Conservation (phyloP, 371 early-diverging fungal species). For the Mortierella sp. region DNA sequence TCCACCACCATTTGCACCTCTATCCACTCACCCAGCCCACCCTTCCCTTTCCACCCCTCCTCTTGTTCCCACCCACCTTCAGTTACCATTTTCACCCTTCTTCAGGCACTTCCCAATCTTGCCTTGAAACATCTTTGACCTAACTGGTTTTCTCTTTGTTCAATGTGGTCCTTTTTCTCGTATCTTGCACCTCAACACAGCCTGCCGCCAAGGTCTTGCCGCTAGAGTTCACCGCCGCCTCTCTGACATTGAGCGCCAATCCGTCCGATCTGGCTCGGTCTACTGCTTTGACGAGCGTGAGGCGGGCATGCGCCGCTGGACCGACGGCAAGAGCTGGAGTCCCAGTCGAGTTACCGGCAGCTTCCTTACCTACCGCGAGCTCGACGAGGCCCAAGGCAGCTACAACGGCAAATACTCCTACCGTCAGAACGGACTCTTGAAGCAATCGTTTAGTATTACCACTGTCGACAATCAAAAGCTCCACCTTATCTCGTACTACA, state of each 20-base stretch:
- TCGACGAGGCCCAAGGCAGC: constrained; percentile 69
- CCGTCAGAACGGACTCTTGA: constrained; percentile 78
- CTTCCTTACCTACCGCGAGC: constrained; percentile 85
- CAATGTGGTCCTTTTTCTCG: neutral
- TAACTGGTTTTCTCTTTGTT: neutral
- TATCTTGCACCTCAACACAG: constrained; percentile 41
- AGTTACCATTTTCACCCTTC: neutral
- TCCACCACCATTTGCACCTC: neutral
- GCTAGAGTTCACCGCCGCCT: constrained; percentile 84
- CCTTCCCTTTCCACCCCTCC: neutral
- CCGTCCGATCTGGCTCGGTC: constrained; percentile 88
- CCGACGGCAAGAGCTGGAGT: constrained; percentile 92
- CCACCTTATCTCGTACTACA: constrained; percentile 90
- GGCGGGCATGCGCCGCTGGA: constrained; percentile 93
- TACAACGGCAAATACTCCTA: constrained; percentile 44
- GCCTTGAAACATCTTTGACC: neutral
- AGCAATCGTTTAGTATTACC: constrained; percentile 88
- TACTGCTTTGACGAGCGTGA: constrained; percentile 93
- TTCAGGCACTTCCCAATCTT: neutral
- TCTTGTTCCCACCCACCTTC: neutral
- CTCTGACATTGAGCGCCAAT: constrained; percentile 80
- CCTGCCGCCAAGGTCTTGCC: constrained; percentile 76
- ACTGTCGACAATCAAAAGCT: constrained; percentile 83
- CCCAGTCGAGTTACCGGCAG: constrained; percentile 88
- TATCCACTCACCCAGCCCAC: neutral